Conservation (phyloP, 768 basidiomycete genomes). For the Stropharia rugosoannulata region DNA sequence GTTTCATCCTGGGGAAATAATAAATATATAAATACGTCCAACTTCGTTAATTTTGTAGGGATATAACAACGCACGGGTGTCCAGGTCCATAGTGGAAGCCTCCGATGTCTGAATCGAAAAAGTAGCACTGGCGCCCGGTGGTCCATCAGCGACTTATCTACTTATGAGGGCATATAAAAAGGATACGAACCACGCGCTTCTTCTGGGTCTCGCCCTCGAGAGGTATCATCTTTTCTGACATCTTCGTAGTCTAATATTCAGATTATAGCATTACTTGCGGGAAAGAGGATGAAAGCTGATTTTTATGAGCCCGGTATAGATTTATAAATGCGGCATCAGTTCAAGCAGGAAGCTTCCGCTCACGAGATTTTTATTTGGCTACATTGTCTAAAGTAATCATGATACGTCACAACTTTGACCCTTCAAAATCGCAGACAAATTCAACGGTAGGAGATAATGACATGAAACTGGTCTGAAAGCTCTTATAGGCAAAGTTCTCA, state of each 20-base stretch:
- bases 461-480: no score
- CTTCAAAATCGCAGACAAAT: constrained; percentile 8
- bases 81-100: constrained; percentile 99
- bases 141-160: constrained; percentile 13
- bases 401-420: background rate
- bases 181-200: constrained; percentile 79
- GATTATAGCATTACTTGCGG: constrained; percentile 17
- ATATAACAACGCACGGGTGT: constrained; percentile 64
- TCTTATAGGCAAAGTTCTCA: no score
- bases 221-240: constrained; percentile 56
- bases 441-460: background rate
- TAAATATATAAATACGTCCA: constrained; percentile 14
- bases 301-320: background rate
- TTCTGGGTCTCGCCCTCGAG: constrained; percentile 73
- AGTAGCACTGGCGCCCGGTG: constrained; percentile 75
- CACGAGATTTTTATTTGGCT: constrained; percentile 21
- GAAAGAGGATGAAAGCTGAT: constrained; percentile 2
- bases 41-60: background rate
- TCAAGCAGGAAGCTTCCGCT: constrained; percentile 2
- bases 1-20: constrained; percentile 75
- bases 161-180: constrained; percentile 12
- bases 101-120: constrained; percentile 99
- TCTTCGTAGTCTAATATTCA: constrained; percentile 17
- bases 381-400: constrained; percentile 13
- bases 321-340: constrained; percentile 13